Percentiles rank a stretch among this genome's conserved stretches.
These are phyloP conservation scores for Ustilago trichophora DNA, from an alignment of 1,284 basidiomycete species.

Conservation along the genomic window DNA sequence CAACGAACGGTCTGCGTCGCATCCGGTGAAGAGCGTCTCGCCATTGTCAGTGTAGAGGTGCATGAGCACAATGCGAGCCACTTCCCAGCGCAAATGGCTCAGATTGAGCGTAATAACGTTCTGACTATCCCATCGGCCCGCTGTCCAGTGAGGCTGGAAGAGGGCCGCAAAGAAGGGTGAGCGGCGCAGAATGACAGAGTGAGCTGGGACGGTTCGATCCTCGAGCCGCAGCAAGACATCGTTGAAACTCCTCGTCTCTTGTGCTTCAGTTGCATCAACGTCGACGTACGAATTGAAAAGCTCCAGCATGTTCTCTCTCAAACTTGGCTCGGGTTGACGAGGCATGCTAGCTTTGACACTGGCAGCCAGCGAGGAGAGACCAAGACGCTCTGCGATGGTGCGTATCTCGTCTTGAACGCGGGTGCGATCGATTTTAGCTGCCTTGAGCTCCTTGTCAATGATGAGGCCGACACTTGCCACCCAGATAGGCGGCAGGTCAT, in stretches of 20 bases:
- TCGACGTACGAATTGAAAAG: constrained; percentile 68
- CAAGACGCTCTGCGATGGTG: constrained; percentile 71
- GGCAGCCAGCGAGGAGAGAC: constrained; percentile 66
- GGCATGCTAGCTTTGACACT: constrained; percentile 67
- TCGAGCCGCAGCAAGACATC: constrained; percentile 81
- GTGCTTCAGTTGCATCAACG: background rate
- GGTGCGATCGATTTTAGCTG: constrained; percentile 75
- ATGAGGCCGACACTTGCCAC: constrained; percentile 76
- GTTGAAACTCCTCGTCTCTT: constrained; percentile 63
- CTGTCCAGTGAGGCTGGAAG: constrained; percentile 84
- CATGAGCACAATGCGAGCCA: constrained; percentile 79
- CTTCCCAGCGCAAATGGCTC: constrained; percentile 78
- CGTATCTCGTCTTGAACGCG: constrained; percentile 72
- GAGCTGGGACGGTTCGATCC: constrained; percentile 76
- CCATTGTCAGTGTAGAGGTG: constrained; percentile 83
- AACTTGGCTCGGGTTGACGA: constrained; percentile 68
- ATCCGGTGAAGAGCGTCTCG: constrained; percentile 74
- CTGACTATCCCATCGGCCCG: constrained; percentile 72
- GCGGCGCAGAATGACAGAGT: constrained; percentile 81
- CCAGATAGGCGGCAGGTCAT: constrained; percentile 84
- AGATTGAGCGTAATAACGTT: constrained; percentile 75
- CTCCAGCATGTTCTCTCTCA: constrained; percentile 70
- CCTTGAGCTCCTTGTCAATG: constrained; percentile 69
- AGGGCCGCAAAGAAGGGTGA: constrained; percentile 88
- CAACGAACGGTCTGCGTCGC: constrained; percentile 68